These are phyloP conservation scores for Candolleomyces eurysporus DNA, from an alignment of 768 basidiomycete species.

Conservation along the genomic window DNA sequence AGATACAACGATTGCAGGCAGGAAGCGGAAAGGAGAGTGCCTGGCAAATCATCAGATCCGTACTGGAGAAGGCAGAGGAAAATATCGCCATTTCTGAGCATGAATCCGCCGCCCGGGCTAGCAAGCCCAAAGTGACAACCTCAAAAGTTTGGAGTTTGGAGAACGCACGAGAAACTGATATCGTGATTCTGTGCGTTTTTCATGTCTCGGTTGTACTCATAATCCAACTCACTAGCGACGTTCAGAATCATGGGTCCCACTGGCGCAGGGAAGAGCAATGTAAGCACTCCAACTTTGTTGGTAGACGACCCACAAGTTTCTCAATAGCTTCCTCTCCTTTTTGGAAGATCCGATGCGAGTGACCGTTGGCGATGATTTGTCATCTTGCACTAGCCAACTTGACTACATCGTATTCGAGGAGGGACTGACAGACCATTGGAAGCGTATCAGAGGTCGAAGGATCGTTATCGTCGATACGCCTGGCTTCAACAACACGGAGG, in stretches of 20 bases:
- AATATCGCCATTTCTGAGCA: no score
- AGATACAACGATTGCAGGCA: no score
- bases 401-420: background rate
- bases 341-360: background rate
- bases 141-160: no score
- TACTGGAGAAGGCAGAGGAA: no score
- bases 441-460: background rate
- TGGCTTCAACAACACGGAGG: background rate
- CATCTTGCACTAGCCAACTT: background rate
- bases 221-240: background rate
- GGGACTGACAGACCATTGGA: no score
- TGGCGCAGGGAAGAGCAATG: background rate
- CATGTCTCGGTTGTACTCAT: background rate
- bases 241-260: background rate
- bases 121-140: no score
- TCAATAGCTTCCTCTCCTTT: background rate
- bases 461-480: background rate
- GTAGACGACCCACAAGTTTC: background rate
- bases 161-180: background rate
- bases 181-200: background rate
- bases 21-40: no score
- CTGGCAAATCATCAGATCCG: no score
- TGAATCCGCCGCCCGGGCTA: no score
- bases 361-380: background rate
- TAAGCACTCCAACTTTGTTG: background rate